Percentiles rank a stretch among this genome's conserved stretches.
phyloP scores from a whole-genome alignment of 2,329 filamentous ascomycete genomes.

The Penicillium sp. region DNA sequence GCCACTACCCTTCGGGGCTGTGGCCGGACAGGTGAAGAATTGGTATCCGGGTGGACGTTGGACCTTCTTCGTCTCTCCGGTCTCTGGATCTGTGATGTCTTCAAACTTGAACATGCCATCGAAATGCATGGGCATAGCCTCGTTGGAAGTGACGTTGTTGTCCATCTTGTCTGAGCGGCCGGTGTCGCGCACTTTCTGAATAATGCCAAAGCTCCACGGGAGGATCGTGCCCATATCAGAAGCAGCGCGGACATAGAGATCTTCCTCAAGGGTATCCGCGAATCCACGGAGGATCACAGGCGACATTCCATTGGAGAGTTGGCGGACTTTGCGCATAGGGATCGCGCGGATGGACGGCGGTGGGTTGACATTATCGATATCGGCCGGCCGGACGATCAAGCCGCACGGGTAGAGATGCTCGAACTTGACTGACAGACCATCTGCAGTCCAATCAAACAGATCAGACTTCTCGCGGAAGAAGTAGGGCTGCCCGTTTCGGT shows the following conservation, averaged over 20 bases:
- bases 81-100: slow-evolving; percentile 36
- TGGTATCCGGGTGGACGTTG: slow-evolving; percentile 53
- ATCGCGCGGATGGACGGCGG: slow-evolving; percentile 23
- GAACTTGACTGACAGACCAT: slow-evolving; percentile 35
- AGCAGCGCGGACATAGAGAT: slow-evolving; percentile 48
- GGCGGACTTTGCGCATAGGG: slow-evolving; percentile 27
- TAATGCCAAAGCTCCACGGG: slow-evolving; percentile 54
- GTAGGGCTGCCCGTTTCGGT: slow-evolving; percentile 47
- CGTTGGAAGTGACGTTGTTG: slow-evolving; percentile 55
- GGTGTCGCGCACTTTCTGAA: slow-evolving; percentile 53
- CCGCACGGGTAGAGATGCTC: slow-evolving; percentile 48
- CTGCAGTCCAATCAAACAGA: slow-evolving; percentile 44
- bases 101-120: slow-evolving; percentile 57
- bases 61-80: slow-evolving; percentile 43
- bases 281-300: slow-evolving; percentile 56
- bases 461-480: slow-evolving; percentile 52
- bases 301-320: slow-evolving; percentile 52
- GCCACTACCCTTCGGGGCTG: slow-evolving; percentile 51
- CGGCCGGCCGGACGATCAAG: slow-evolving; percentile 23
- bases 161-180: slow-evolving; percentile 45
- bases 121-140: slow-evolving; percentile 59
- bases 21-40: slow-evolving; percentile 47
- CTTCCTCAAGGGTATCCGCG: slow-evolving; percentile 45
- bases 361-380: slow-evolving; percentile 22
- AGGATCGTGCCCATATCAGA: slow-evolving; percentile 49